Conservation (phyloP, 768 basidiomycete species). For the Suillus paluster region DNA sequence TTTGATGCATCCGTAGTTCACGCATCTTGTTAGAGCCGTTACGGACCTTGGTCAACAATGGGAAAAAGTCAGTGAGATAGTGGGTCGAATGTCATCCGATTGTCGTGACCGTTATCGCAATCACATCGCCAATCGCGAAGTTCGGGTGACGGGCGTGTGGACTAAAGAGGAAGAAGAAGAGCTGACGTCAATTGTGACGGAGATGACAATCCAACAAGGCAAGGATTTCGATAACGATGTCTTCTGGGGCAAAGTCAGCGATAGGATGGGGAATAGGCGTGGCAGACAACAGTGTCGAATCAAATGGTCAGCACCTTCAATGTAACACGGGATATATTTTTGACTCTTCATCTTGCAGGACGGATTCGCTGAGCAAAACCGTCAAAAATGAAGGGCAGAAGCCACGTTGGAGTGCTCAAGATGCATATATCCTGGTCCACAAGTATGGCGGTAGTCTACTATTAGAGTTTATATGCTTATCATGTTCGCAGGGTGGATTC, state of each 20-base stretch:
- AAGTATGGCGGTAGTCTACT: constrained; percentile 52
- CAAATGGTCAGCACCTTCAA: constrained; percentile 63
- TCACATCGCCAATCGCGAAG: constrained; percentile 70
- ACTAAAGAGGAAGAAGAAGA: constrained; percentile 79
- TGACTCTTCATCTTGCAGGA: constrained; percentile 48
- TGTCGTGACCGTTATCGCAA: constrained; percentile 89
- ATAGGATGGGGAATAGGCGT: constrained; percentile 75
- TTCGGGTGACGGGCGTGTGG: constrained; percentile 72
- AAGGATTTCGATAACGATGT: constrained; percentile 77
- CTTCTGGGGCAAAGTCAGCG: constrained; percentile 81
- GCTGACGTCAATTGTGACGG: constrained; percentile 73
- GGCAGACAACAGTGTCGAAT: constrained; percentile 85
- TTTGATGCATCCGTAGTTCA: constrained; percentile 10
- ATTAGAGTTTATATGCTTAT: constrained; percentile 6
- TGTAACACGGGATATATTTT: constrained; percentile 5
- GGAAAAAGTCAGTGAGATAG: constrained; percentile 73
- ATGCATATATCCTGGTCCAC: constrained; percentile 81
- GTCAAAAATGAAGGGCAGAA: constrained; percentile 74
- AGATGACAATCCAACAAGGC: constrained; percentile 75
- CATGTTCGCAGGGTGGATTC: constrained; percentile 63
- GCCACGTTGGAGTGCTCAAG: constrained; percentile 74
- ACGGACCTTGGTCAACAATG: constrained; percentile 73
- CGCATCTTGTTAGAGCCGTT: constrained; percentile 58
- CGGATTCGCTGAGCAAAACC: constrained; percentile 72
- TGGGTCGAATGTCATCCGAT: constrained; percentile 78